Conservation (phyloP, 495 filamentous ascomycete species). For the Ramalina intermedia region DNA sequence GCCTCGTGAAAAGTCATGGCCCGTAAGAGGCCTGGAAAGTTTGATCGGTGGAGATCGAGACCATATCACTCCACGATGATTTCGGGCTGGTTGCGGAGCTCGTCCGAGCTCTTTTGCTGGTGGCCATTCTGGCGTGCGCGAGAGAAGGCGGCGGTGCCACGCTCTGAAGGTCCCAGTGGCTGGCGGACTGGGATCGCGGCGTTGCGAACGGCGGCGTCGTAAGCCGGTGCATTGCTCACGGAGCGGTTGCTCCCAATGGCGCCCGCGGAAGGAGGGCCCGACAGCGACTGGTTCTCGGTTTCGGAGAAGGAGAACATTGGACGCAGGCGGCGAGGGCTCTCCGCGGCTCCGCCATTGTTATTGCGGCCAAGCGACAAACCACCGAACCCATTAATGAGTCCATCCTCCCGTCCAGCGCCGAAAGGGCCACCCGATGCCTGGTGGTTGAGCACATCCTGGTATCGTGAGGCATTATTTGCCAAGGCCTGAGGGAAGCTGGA, state of each 20-base stretch:
- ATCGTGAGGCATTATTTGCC: slow-evolving; percentile 48
- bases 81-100: slow-evolving; percentile 42
- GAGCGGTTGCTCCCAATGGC: slow-evolving; percentile 82
- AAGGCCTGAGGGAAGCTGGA: slow-evolving; percentile 70
- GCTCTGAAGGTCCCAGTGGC: slow-evolving; percentile 69
- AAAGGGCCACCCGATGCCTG: slow-evolving; percentile 47
- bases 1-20: too few relatives aligned
- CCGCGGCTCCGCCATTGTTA: slow-evolving; percentile 27
- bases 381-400: slow-evolving; percentile 52
- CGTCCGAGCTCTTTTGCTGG: slow-evolving; percentile 66
- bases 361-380: slow-evolving; percentile 46
- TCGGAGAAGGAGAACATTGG: slow-evolving; percentile 53
- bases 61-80: slow-evolving; percentile 39
- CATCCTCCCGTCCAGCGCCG: slow-evolving; percentile 48
- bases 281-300: slow-evolving; percentile 34
- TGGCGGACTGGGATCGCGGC: slow-evolving; percentile 55
- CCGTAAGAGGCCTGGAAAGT: too few relatives aligned
- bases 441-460: slow-evolving; percentile 42
- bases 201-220: slow-evolving; percentile 49
- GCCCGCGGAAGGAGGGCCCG: slow-evolving; percentile 32
- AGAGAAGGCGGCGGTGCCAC: slow-evolving; percentile 53
- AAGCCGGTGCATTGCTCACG: slow-evolving; percentile 46
- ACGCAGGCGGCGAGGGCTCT: slow-evolving; percentile 44
- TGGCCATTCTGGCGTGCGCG: slow-evolving; percentile 67
- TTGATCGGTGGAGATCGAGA: too few relatives aligned